phyloP scores from a whole-genome alignment of 2,329 filamentous ascomycete genomes.

The Pseudofabraea citricarpa region DNA sequence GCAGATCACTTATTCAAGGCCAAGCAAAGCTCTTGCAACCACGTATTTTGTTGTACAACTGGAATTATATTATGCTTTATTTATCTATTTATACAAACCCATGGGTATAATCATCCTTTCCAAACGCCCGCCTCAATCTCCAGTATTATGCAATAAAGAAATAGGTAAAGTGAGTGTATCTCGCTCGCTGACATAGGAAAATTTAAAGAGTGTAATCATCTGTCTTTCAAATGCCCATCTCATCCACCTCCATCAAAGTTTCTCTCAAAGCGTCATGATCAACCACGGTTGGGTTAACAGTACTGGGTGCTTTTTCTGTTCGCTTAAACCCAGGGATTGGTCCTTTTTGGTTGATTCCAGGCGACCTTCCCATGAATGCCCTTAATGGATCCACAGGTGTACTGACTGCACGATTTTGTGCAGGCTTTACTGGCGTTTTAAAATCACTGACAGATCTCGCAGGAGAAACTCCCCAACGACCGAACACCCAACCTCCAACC shows the following conservation, averaged over 20 bases:
- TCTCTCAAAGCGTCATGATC: constrained; percentile 26
- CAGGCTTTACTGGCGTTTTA: constrained; percentile 3
- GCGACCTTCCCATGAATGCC: constrained; percentile 42
- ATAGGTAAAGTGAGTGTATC: no score
- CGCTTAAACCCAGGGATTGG: constrained; percentile 67
- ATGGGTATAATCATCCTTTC: no score
- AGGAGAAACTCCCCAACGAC: constrained; percentile 55
- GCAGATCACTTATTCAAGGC: no score
- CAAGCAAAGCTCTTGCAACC: no score
- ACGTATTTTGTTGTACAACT: no score
- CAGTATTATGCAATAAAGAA: no score
- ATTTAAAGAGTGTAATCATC: background rate
- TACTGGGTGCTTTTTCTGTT: constrained; percentile 22
- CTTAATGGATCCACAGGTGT: constrained; percentile 31
- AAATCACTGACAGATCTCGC: constrained; percentile 26
- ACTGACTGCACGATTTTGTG: constrained; percentile 21
- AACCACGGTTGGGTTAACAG: constrained; percentile 20
- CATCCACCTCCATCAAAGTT: constrained; percentile 15
- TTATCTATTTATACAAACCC: no score
- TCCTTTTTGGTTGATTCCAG: constrained; percentile 76
- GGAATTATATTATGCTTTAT: no score
- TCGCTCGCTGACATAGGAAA: no score
- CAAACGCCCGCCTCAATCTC: no score
- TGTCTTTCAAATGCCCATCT: background rate
- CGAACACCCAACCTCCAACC: constrained; percentile 61